Evolutionary conservation across 2,329 filamentous ascomycete genomes (phyloP).

Genomic region (Thelonectria discophora): DNA sequence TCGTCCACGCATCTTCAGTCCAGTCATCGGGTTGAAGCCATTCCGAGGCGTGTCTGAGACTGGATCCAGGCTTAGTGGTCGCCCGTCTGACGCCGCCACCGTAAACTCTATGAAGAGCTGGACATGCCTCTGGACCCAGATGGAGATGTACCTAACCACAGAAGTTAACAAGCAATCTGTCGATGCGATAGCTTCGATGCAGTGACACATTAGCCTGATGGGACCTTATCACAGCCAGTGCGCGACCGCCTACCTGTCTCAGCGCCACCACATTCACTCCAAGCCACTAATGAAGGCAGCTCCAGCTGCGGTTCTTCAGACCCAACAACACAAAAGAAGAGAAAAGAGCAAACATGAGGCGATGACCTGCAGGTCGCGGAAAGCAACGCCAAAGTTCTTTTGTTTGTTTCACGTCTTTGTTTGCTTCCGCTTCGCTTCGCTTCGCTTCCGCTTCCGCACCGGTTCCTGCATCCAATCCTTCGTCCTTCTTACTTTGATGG

Average conservation of each 20-base stretch:
- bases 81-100: background rate
- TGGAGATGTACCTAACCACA: too few species aligned
- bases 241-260: background rate
- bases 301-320: background rate
- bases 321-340: background rate
- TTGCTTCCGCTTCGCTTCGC: too few species aligned
- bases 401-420: too few species aligned
- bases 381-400: too few species aligned
- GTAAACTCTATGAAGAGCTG: background rate
- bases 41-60: background rate
- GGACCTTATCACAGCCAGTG: background rate
- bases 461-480: background rate
- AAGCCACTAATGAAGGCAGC: background rate
- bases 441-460: too few species aligned
- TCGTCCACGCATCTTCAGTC: too few species aligned
- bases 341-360: too few species aligned
- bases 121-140: too few species aligned
- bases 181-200: background rate
- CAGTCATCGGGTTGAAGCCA: background rate
- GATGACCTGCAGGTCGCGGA: too few species aligned
- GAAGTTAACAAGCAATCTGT: too few species aligned
- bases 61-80: background rate
- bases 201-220: conserved; percentile 1
- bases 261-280: background rate
- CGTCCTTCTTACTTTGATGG: background rate